phyloP scores from a whole-genome alignment of 1,139 yeast species.

The Geotrichum klebahnii region DNA sequence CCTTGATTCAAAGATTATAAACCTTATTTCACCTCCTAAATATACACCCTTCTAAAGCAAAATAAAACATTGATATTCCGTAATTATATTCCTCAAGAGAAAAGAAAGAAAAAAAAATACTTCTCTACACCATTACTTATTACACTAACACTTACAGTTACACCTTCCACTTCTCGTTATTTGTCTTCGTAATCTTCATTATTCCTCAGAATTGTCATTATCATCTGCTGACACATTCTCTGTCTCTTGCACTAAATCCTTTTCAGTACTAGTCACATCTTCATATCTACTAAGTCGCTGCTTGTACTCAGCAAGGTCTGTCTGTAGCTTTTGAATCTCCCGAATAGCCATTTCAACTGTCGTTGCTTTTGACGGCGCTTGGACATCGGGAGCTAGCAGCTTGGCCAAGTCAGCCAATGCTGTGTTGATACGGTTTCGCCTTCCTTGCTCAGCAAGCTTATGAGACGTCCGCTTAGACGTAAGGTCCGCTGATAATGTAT shows the following conservation, averaged over 20 bases:
- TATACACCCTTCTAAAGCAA: too few species aligned
- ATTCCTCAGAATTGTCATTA: too few species aligned
- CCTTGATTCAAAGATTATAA: too few species aligned
- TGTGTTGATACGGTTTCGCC: constrained; percentile 84
- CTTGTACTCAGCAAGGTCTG: constrained; percentile 44
- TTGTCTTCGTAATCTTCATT: too few species aligned
- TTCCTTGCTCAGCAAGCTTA: constrained; percentile 91
- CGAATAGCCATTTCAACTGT: constrained; percentile 85
- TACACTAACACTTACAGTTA: too few species aligned
- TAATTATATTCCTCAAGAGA: too few species aligned
- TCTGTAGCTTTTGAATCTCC: constrained; percentile 55
- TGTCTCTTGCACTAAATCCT: neutral
- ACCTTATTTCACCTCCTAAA: too few species aligned
- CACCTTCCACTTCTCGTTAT: too few species aligned
- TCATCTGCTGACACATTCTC: too few species aligned
- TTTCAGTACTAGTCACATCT: neutral
- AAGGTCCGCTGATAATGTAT: constrained; percentile 40
- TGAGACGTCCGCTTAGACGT: constrained; percentile 60
- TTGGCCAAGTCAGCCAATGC: constrained; percentile 74
- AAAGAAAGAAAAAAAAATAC: too few species aligned
- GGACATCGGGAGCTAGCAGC: constrained; percentile 55
- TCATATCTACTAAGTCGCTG: constrained; percentile 22
- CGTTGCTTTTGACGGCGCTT: constrained; percentile 76
- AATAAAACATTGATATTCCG: too few species aligned
- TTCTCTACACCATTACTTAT: too few species aligned